Evolutionary conservation across 1,284 basidiomycete genomes (phyloP), one percentile per base, ranked within the genome.

Genomic region (Irpex sp.): DNA sequence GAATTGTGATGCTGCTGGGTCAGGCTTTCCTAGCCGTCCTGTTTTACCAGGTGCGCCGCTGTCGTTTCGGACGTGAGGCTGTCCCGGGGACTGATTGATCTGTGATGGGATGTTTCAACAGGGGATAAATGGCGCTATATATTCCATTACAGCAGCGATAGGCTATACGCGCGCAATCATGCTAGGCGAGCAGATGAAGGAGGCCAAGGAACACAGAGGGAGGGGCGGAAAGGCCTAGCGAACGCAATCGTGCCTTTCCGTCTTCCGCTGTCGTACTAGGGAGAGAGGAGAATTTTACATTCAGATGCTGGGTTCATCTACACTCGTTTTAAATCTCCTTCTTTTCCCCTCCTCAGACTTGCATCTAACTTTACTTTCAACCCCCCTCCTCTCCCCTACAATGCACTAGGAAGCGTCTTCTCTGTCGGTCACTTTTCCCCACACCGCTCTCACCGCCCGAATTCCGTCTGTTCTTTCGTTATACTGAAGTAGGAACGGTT

Each of bases 81-180:
- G 15, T 19, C 6, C 7, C 44, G 26, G 51, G 15, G 34, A 11
- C 58, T 52, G 37, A 60, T 37, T 51, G 56, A 52, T 38, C 58
- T 59, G 13, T 58, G 44, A 37, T 49, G 2, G 38, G 48, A 52
- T 66, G 62, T 13, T 48, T 59, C 11, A 21, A 31, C 63, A 92
- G 91, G 91, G 91, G 60, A 91, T 88, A 48, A 93, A 93, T 72
- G 87, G 84, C 40, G 85, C 86, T 31, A 75, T 92, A 64, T 93
- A 84, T 78, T 89, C 89, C 7, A 70, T 90, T 58, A 82, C 91
- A 69, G 89, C 89, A n/a, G 80, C 82, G 48, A 69, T 82, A 63
- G 85, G 85, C 72, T 93, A 92, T 71, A 74, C 74, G 38, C 83
- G 88, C 59, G 89, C 90, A 34, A 76, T 87, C 57, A 73, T 81